Evolutionary conservation across 106 monocot species (phyloP).

Genomic region (Allium sativum): DNA sequence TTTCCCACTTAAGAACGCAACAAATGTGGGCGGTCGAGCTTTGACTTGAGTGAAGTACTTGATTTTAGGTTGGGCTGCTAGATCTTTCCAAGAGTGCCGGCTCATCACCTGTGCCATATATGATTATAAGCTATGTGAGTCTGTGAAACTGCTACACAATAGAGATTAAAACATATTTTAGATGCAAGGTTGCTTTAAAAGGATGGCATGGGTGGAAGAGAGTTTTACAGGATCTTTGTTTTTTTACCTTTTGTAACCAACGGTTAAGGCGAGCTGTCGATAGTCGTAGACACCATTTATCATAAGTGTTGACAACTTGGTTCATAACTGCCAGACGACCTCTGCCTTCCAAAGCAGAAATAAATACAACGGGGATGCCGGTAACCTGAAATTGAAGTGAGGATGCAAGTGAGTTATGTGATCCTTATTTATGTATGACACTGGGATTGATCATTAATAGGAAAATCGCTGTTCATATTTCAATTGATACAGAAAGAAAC

Average conservation of each 20-base stretch:
- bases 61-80: conserved; percentile 67
- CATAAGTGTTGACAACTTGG: conserved; percentile 66
- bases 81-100: conserved; percentile 95
- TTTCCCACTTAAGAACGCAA: conserved; percentile 82
- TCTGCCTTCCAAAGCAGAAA: conserved; percentile 87
- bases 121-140: background rate
- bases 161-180: no score
- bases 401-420: no score
- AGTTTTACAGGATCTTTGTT: background rate
- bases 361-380: conserved; percentile 90
- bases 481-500: no score
- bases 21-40: conserved; percentile 90
- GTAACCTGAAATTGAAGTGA: conserved; percentile 37
- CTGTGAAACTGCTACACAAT: no score
- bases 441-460: no score
- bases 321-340: conserved; percentile 71
- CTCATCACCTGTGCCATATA: conserved; percentile 71
- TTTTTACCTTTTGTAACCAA: conserved; percentile 81
- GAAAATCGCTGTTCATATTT: no score
- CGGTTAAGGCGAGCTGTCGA: conserved; percentile 83
- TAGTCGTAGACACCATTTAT: conserved; percentile 91
- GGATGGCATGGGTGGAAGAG: no score
- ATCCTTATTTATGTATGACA: no score
- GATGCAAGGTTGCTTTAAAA: no score
- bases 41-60: conserved; percentile 98